Conservation (phyloP, 257 asterid species). For the Coffea eugenioides region DNA sequence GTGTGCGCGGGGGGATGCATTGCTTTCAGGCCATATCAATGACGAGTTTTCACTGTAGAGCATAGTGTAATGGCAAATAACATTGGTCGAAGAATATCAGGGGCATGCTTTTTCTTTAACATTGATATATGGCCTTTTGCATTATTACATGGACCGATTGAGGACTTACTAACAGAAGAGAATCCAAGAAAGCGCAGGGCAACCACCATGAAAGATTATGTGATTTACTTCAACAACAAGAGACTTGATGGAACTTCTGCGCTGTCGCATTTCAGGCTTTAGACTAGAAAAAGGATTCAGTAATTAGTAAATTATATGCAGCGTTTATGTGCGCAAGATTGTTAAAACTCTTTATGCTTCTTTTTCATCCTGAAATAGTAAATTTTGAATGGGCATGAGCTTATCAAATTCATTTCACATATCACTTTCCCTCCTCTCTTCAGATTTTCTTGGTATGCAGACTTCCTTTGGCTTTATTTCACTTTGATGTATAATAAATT, state of each 20-base stretch:
- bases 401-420: too few species aligned
- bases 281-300: background rate
- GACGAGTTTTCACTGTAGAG: constrained; percentile 45
- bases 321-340: too few species aligned
- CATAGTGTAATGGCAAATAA: constrained; percentile 56
- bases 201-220: constrained; percentile 49
- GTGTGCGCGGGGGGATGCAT: too few species aligned
- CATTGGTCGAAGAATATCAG: constrained; percentile 59
- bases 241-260: constrained; percentile 19
- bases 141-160: constrained; percentile 49
- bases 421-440: too few species aligned
- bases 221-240: too few species aligned
- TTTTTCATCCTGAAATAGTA: too few species aligned
- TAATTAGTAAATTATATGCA: too few species aligned
- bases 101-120: constrained; percentile 53
- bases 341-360: too few species aligned
- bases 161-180: constrained; percentile 50
- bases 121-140: constrained; percentile 35
- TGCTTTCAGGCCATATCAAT: constrained; percentile 48
- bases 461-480: too few species aligned
- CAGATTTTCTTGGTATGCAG: too few species aligned
- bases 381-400: too few species aligned
- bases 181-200: constrained; percentile 55
- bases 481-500: too few species aligned
- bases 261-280: constrained; percentile 49